Evolutionary conservation across 345 rosid genomes (phyloP).

Genomic region (Mercurialis annua): DNA sequence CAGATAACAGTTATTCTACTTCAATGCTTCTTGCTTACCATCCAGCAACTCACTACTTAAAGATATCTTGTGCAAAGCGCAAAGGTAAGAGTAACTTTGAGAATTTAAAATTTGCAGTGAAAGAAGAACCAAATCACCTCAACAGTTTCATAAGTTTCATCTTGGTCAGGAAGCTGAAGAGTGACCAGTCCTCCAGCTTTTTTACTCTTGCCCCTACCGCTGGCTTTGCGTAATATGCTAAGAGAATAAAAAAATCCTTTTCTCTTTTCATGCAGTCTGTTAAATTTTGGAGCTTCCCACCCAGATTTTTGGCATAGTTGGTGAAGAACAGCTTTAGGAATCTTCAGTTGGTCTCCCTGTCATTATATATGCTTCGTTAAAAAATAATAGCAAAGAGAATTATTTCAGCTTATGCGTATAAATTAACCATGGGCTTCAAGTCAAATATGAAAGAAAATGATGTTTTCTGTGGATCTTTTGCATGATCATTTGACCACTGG

Average conservation of each 20-base stretch:
- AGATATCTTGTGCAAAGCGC: slow-evolving; percentile 6
- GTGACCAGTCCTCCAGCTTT: slow-evolving; percentile 84
- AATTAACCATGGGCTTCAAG: not conserved
- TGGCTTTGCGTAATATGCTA: slow-evolving; percentile 82
- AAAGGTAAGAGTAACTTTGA: not conserved
- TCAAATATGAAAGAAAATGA: not conserved
- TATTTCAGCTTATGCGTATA: not conserved
- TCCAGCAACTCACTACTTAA: slow-evolving; percentile 13
- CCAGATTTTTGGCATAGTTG: slow-evolving; percentile 86
- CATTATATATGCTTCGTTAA: slow-evolving; percentile 11
- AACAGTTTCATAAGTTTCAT: slow-evolving; percentile 51
- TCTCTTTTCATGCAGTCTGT: slow-evolving; percentile 50
- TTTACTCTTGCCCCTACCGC: slow-evolving; percentile 86
- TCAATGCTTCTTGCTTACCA: slow-evolving; percentile 6
- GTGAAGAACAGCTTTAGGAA: slow-evolving; percentile 86
- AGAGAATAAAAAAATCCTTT: slow-evolving; percentile 51
- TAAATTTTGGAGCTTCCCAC: slow-evolving; percentile 94
- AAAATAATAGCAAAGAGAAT: not conserved
- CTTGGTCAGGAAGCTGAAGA: slow-evolving; percentile 69
- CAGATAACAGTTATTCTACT: not conserved
- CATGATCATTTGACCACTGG: not conserved
- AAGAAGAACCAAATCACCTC: slow-evolving; percentile 48
- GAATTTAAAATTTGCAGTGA: not conserved
- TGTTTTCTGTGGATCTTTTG: not conserved
- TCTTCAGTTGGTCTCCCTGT: slow-evolving; percentile 74